Conservation (phyloP, 768 basidiomycete species). For the Amanita pseudoporphyria region DNA sequence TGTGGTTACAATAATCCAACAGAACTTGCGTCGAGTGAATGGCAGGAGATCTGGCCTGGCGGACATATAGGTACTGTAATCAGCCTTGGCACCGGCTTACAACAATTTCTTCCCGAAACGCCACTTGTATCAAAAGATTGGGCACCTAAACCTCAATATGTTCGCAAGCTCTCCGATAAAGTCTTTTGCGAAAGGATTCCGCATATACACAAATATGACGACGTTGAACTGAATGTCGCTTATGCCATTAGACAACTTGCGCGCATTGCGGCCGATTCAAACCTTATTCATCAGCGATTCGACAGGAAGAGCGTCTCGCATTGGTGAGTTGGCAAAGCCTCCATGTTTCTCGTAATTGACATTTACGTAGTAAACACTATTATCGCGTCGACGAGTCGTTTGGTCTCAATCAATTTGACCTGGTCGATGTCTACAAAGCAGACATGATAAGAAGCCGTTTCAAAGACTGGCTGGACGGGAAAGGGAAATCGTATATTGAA, state of each 20-base stretch:
- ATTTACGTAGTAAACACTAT: background rate
- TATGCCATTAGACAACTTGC: constrained; percentile 1
- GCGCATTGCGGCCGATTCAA: constrained; percentile 2
- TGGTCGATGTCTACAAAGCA: background rate
- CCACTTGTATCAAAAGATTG: constrained; percentile 3
- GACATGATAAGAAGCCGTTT: background rate
- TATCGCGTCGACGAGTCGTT: constrained; percentile 1
- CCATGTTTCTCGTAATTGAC: background rate
- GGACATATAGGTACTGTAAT: constrained; percentile 10
- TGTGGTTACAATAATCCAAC: no score
- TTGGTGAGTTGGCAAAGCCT: background rate
- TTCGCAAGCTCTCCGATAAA: background rate
- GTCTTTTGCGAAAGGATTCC: background rate
- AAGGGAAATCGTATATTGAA: background rate
- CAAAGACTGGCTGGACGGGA: background rate
- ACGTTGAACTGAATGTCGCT: background rate
- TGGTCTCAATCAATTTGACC: background rate
- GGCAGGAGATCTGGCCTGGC: constrained; percentile 11
- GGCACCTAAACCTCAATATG: background rate
- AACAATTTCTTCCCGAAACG: background rate
- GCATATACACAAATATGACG: background rate
- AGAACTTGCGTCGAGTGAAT: constrained; percentile 11
- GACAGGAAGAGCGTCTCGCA: background rate
- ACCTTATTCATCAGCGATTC: background rate
- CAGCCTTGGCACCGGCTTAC: constrained; percentile 13